Percentiles rank a stretch among this genome's conserved stretches.
Conservation (phyloP, 164 flowering plant genomes). For the Magnolia officinalis region DNA sequence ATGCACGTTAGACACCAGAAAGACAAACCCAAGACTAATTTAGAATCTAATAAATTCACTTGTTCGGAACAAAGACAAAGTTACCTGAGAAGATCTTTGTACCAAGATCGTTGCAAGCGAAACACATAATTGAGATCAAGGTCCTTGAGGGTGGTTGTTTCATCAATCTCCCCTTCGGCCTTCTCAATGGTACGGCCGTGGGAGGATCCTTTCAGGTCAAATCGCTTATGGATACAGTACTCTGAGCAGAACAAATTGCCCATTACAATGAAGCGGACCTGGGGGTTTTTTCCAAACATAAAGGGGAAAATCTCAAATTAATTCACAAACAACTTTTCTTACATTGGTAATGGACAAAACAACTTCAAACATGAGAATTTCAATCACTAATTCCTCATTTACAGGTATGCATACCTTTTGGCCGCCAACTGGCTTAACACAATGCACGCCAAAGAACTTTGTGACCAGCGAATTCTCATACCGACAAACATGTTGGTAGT, state of each 20-base stretch:
- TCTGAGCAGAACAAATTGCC: slow-evolving; percentile 69
- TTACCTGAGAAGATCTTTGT: slow-evolving; percentile 62
- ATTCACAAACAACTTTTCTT: background rate
- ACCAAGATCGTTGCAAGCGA: slow-evolving; percentile 64
- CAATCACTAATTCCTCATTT: slow-evolving; percentile 33
- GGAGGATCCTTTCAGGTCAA: slow-evolving; percentile 47
- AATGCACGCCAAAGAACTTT: slow-evolving; percentile 53
- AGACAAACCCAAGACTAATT: background rate
- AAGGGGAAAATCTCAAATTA: background rate
- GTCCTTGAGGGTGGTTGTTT: slow-evolving; percentile 73
- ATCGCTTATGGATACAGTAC: slow-evolving; percentile 53
- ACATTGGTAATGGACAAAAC: background rate
- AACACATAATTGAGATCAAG: slow-evolving; percentile 78
- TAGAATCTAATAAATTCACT: background rate
- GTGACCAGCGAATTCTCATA: slow-evolving; percentile 35
- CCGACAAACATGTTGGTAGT: slow-evolving; percentile 35
- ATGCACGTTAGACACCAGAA: background rate
- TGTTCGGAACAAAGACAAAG: background rate
- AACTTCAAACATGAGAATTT: background rate
- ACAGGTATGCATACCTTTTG: slow-evolving; percentile 39
- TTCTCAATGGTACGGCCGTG: slow-evolving; percentile 43
- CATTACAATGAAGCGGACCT: slow-evolving; percentile 71
- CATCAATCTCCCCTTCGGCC: slow-evolving; percentile 52
- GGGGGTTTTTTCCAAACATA: slow-evolving; percentile 18
- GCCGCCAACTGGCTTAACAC: slow-evolving; percentile 45